A percentile compares a stretch with the other conserved stretches of the same genome.
These are phyloP conservation scores for Linnemannia elongata DNA, from an alignment of 192 early-diverging fungal species.

Conservation along the genomic window DNA sequence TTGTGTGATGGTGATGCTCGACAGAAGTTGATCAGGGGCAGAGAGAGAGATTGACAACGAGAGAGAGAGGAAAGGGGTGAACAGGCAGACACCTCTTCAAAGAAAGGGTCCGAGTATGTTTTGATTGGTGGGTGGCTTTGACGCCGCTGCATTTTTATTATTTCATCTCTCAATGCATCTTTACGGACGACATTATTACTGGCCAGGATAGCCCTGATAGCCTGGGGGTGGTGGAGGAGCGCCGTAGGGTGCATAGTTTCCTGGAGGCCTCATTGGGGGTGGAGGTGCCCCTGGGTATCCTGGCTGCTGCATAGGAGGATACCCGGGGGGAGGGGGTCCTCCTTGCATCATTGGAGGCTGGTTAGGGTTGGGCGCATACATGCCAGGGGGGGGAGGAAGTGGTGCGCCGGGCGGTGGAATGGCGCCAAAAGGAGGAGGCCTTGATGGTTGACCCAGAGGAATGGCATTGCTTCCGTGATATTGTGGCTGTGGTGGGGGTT, in stretches of 20 bases:
- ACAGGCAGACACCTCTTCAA: background rate
- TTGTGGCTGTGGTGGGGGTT: constrained; percentile 36
- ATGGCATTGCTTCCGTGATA: constrained; percentile 56
- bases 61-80: background rate
- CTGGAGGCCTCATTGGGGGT: constrained; percentile 44
- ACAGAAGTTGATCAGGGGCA: constrained; percentile 1
- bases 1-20: background rate
- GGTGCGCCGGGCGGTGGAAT: constrained; percentile 33
- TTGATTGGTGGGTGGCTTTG: constrained; percentile 2
- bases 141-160: background rate
- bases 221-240: constrained; percentile 40
- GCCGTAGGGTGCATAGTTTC: constrained; percentile 55
- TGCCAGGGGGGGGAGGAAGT: constrained; percentile 36
- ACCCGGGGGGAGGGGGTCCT: constrained; percentile 28
- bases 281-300: constrained; percentile 23
- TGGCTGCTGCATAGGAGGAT: constrained; percentile 26
- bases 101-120: background rate
- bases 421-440: constrained; percentile 51
- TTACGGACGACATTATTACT: background rate
- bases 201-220: constrained; percentile 45
- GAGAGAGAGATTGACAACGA: background rate
- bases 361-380: constrained; percentile 50
- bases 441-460: constrained; percentile 43
- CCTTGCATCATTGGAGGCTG: constrained; percentile 54
- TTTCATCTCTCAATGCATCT: background rate